A percentile compares a stretch with the other conserved stretches of the same genome.
phyloP scores from a whole-genome alignment of 495 filamentous ascomycete genomes.

The Penicillium longicatenatum region DNA sequence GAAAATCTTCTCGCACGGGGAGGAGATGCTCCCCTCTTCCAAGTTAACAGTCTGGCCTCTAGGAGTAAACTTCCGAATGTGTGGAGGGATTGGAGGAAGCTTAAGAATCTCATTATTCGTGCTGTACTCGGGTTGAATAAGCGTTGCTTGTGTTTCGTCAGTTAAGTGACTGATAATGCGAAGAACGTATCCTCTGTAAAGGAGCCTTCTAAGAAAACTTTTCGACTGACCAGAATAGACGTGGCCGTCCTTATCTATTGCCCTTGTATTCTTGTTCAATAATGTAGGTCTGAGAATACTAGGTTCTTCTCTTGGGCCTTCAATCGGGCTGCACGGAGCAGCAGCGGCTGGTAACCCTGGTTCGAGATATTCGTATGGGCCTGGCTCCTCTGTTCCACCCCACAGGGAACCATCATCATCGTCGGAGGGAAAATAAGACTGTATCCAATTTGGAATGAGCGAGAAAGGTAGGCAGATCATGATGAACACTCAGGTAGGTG shows the following conservation, averaged over 20 bases:
- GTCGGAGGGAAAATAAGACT: not conserved
- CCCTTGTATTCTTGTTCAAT: too few species aligned
- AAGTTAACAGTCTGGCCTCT: not conserved
- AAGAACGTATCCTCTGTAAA: too few species aligned
- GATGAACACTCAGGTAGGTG: not conserved
- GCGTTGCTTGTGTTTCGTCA: not conserved
- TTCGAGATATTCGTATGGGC: conserved; percentile 11
- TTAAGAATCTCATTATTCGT: not conserved
- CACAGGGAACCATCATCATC: not conserved
- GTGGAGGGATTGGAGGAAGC: not conserved
- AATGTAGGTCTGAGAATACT: too few species aligned
- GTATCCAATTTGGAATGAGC: not conserved
- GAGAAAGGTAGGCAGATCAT: not conserved
- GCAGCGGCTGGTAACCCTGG: too few species aligned
- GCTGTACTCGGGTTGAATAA: not conserved
- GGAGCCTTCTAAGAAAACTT: too few species aligned
- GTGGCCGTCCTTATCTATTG: too few species aligned
- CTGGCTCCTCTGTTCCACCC: not conserved
- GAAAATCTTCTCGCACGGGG: not conserved
- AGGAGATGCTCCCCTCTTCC: conserved; percentile 1
- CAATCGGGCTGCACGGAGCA: too few species aligned
- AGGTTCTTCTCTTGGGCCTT: too few species aligned
- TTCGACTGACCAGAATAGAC: too few species aligned
- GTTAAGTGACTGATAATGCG: not conserved
- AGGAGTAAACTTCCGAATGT: not conserved